phyloP scores from a whole-genome alignment of 1,284 basidiomycete species.

The Chalciporus sp. region DNA sequence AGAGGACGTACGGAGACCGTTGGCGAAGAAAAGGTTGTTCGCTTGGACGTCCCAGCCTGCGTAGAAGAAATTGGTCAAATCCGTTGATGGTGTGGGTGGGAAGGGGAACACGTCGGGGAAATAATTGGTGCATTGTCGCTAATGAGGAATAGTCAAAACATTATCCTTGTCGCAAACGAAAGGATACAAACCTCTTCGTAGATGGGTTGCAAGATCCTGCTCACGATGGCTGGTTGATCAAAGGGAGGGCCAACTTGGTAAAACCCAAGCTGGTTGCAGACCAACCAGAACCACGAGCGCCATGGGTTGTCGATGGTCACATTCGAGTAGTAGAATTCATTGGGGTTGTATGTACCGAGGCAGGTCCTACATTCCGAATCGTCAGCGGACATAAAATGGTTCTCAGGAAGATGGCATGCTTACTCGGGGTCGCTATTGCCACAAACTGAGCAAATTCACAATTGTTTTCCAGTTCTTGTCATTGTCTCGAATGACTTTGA shows the following conservation, averaged over 20 bases:
- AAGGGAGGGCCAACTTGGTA: slow-evolving; percentile 63
- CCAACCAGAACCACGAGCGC: slow-evolving; percentile 52
- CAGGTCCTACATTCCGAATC: slow-evolving; percentile 37
- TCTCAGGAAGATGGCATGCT: slow-evolving; percentile 13
- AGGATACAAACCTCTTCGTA: slow-evolving; percentile 53
- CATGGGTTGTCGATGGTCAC: slow-evolving; percentile 41
- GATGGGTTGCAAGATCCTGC: slow-evolving; percentile 57
- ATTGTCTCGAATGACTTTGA: background rate
- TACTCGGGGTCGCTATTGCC: slow-evolving; percentile 40
- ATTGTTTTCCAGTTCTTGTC: background rate
- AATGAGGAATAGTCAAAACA: slow-evolving; percentile 1
- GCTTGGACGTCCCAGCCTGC: slow-evolving; percentile 63
- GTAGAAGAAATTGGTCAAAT: slow-evolving; percentile 51
- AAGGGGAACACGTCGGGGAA: slow-evolving; percentile 58
- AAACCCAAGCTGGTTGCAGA: slow-evolving; percentile 70
- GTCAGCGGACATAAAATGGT: background rate
- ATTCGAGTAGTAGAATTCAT: slow-evolving; percentile 37
- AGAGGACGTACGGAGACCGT: slow-evolving; percentile 55
- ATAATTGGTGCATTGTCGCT: slow-evolving; percentile 66
- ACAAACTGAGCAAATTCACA: slow-evolving; percentile 36
- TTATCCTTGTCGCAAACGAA: background rate
- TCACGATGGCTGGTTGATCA: slow-evolving; percentile 54
- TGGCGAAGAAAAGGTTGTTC: slow-evolving; percentile 67
- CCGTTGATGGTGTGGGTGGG: slow-evolving; percentile 41
- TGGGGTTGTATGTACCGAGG: slow-evolving; percentile 47